Evolutionary conservation across 768 basidiomycete species (phyloP).

Genomic region (Serendipita sp.): DNA sequence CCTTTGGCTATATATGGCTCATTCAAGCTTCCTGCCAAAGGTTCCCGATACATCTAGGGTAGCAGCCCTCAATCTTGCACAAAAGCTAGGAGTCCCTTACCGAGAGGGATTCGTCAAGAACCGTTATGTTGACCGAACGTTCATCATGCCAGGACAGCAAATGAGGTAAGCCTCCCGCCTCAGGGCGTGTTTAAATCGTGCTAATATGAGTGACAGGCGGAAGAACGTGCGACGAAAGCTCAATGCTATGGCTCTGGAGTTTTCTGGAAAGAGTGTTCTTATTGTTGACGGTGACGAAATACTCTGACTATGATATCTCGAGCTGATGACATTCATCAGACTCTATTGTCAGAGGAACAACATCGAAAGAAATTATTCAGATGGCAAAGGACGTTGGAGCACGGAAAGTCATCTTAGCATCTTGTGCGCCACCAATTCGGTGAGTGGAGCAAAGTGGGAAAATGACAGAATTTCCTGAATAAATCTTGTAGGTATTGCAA

Average conservation of each 20-base stretch:
- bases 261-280: slow-evolving; percentile 78
- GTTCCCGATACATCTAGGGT: slow-evolving; percentile 96
- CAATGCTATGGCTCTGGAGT: slow-evolving; percentile 98
- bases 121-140: slow-evolving; percentile 93
- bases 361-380: slow-evolving; percentile 95
- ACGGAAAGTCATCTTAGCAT: slow-evolving; percentile 88
- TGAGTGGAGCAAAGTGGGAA: too few relatives aligned
- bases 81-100: slow-evolving; percentile 78
- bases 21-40: slow-evolving; percentile 28
- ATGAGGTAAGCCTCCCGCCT: slow-evolving; percentile 49
- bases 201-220: slow-evolving; percentile 29
- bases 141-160: slow-evolving; percentile 99
- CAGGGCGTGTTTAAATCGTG: background rate
- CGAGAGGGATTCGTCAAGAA: slow-evolving; percentile 99
- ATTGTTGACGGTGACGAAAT: slow-evolving; percentile 71
- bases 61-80: slow-evolving; percentile 88
- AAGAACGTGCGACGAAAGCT: slow-evolving; percentile 93
- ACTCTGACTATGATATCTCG: background rate
- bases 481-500: slow-evolving; percentile 75
- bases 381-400: slow-evolving; percentile 99
- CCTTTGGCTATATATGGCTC: too few relatives aligned
- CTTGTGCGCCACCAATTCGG: slow-evolving; percentile 94
- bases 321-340: slow-evolving; percentile 32
- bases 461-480: too few relatives aligned
- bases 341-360: slow-evolving; percentile 96